Conservation (phyloP, 2,329 filamentous ascomycete genomes). For the Scedosporium minutisporum region DNA sequence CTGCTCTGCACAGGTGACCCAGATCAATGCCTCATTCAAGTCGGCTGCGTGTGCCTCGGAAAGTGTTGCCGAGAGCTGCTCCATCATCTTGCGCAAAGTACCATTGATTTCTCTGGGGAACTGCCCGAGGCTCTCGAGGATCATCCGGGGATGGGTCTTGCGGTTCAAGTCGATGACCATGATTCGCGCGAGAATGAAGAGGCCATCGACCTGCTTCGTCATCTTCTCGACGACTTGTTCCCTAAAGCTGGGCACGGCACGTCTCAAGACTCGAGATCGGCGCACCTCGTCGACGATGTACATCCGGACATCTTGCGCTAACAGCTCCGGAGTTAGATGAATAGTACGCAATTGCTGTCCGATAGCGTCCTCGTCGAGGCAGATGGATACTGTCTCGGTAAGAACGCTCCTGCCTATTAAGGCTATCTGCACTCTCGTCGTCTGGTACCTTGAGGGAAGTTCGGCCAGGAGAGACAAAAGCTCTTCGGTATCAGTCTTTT, state of each 20-base stretch:
- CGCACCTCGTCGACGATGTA: constrained; percentile 32
- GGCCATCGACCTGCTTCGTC: constrained; percentile 31
- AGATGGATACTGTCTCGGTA: constrained; percentile 24
- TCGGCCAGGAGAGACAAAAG: constrained; percentile 20
- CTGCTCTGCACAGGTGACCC: constrained; percentile 34
- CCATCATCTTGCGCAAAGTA: constrained; percentile 30
- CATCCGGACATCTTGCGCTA: constrained; percentile 28
- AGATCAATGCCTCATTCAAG: constrained; percentile 36
- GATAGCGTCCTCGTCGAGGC: constrained; percentile 21
- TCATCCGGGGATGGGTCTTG: constrained; percentile 33
- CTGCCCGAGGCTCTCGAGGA: constrained; percentile 29
- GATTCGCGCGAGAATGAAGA: constrained; percentile 39
- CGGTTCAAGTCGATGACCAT: constrained; percentile 39
- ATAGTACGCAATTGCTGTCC: constrained; percentile 27
- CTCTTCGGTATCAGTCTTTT: constrained; percentile 24
- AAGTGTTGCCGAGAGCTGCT: constrained; percentile 28
- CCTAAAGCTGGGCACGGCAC: constrained; percentile 21
- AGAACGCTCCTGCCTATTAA: constrained; percentile 33
- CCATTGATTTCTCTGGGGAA: constrained; percentile 36
- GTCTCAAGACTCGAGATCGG: constrained; percentile 26
- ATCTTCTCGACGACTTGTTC: constrained; percentile 29
- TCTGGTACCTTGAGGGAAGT: background rate
- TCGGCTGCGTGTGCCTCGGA: constrained; percentile 28
- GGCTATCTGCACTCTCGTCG: constrained; percentile 23
- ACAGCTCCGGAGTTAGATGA: constrained; percentile 32